Conservation (phyloP, 805 yeast genomes). For the Yarrowia divulgata region DNA sequence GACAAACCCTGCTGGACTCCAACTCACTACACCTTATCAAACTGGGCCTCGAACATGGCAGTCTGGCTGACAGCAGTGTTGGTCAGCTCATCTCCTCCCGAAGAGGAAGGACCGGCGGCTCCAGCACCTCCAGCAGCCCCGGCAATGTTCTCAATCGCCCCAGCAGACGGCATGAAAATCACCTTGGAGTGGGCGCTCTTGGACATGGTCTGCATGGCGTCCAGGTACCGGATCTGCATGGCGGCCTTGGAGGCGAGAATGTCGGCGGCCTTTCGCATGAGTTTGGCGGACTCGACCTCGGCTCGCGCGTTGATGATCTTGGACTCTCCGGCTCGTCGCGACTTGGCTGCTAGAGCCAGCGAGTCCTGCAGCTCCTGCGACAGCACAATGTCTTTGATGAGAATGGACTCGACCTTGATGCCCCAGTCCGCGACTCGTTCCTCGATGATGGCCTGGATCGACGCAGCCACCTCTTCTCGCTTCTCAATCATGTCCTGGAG, state of each 20-base stretch:
- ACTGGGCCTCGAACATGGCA: slow-evolving; percentile 26
- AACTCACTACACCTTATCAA: no score
- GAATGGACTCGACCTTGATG: slow-evolving; percentile 68
- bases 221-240: slow-evolving; percentile 78
- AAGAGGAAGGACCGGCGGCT: background rate
- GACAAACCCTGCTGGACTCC: no score
- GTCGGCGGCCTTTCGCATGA: slow-evolving; percentile 81
- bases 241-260: slow-evolving; percentile 76
- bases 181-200: slow-evolving; percentile 67
- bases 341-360: slow-evolving; percentile 76
- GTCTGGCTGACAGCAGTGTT: slow-evolving; percentile 1
- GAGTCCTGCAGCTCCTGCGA: slow-evolving; percentile 64
- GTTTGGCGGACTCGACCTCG: slow-evolving; percentile 76
- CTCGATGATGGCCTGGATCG: slow-evolving; percentile 66
- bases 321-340: slow-evolving; percentile 76
- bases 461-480: slow-evolving; percentile 71
- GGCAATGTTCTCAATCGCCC: slow-evolving; percentile 51
- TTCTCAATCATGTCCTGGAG: slow-evolving; percentile 77
- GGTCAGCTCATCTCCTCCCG: background rate
- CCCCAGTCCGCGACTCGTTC: slow-evolving; percentile 76
- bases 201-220: slow-evolving; percentile 81
- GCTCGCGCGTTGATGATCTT: slow-evolving; percentile 78
- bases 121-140: slow-evolving; percentile 16
- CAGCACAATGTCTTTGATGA: slow-evolving; percentile 69
- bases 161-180: slow-evolving; percentile 70